phyloP scores from a whole-genome alignment of 139 green algal species.

The Yamagishiella unicocca region DNA sequence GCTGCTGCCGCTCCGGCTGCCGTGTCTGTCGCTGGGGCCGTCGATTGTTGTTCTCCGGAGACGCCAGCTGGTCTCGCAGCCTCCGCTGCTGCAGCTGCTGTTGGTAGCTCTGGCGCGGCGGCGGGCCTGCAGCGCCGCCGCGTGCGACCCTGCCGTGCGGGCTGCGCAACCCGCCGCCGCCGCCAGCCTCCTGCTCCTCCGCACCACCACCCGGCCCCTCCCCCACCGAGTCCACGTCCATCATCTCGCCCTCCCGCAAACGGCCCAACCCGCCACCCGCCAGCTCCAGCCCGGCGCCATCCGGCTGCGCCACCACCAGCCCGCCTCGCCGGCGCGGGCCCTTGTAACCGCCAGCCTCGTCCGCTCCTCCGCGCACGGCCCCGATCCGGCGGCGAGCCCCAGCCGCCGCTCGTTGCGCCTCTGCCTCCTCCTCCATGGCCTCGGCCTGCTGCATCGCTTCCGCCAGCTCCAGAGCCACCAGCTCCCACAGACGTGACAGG shows the following conservation, averaged over 20 bases:
- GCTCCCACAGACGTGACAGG: constrained; percentile 18
- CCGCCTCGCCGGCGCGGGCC: constrained; percentile 1
- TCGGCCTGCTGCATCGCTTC: not conserved
- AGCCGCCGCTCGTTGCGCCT: not conserved
- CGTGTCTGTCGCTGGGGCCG: not conserved
- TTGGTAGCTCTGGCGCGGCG: too few relatives aligned
- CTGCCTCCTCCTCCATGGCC: not conserved
- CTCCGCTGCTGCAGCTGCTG: not conserved
- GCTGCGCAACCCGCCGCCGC: too few relatives aligned
- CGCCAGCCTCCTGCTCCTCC: too few relatives aligned
- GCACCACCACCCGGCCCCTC: too few relatives aligned
- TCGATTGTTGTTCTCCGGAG: not conserved
- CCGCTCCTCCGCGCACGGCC: not conserved
- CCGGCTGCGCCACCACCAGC: not conserved
- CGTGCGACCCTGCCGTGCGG: too few relatives aligned
- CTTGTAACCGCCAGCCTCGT: not conserved
- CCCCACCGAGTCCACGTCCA: too few relatives aligned
- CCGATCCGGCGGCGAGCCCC: not conserved
- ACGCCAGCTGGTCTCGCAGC: not conserved
- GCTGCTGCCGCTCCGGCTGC: not conserved
- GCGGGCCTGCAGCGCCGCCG: too few relatives aligned
- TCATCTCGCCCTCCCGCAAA: too few relatives aligned
- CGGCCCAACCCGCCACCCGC: too few relatives aligned
- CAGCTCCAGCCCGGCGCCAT: too few relatives aligned
- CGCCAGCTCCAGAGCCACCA: not conserved